Percentiles rank a stretch among this genome's conserved stretches.
phyloP scores from a whole-genome alignment of 805 yeast genomes.

The Wickerhamiella slavikovae region DNA sequence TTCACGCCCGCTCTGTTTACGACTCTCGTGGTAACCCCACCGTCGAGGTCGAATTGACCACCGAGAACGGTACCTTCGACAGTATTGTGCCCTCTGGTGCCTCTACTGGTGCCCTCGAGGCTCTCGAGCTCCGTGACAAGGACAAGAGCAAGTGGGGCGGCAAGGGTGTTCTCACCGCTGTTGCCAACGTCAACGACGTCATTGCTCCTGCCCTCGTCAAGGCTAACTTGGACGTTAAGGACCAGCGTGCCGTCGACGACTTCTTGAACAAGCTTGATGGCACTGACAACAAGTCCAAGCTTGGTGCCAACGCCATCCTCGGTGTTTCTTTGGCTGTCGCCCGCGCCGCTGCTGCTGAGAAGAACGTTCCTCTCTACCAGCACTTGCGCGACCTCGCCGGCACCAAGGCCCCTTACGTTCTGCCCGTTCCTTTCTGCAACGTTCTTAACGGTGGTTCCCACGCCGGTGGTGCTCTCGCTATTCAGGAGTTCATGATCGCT shows the following conservation, averaged over 20 bases:
- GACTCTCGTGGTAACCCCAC: constrained; percentile 99
- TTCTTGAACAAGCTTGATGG: constrained; percentile 81
- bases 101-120: constrained; percentile 97
- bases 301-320: constrained; percentile 96
- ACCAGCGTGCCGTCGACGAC: constrained; percentile 74
- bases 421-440: constrained; percentile 98
- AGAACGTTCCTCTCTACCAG: constrained; percentile 78
- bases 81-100: constrained; percentile 99
- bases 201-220: constrained; percentile 85
- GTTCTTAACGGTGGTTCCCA: constrained; percentile 99
- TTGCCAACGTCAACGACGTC: constrained; percentile 81
- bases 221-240: constrained; percentile 62
- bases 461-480: constrained; percentile 98
- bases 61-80: constrained; percentile 86
- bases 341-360: constrained; percentile 95
- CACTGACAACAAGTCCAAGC: constrained; percentile 89
- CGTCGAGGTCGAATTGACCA: constrained; percentile 91
- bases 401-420: constrained; percentile 64
- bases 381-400: constrained; percentile 71
- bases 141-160: constrained; percentile 97
- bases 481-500: constrained; percentile 99
- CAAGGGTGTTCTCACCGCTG: constrained; percentile 96
- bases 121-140: constrained; percentile 93
- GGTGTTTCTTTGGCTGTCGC: constrained; percentile 97
- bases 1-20: constrained; percentile 91